These are phyloP conservation scores for Acorus gramineus DNA, from an alignment of 106 monocot genomes.

Conservation along the genomic window DNA sequence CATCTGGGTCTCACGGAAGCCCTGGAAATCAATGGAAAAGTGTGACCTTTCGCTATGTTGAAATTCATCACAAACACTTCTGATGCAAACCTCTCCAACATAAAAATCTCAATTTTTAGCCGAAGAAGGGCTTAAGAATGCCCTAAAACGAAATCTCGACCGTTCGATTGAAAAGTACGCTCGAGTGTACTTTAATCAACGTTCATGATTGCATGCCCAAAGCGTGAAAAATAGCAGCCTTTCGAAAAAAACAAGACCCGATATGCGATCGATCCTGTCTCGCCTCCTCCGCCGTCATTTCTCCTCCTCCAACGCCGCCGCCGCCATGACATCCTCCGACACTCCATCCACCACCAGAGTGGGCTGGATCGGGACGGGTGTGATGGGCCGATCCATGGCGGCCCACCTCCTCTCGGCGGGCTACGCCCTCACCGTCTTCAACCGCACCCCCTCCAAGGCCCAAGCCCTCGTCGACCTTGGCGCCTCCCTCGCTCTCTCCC, in stretches of 20 bases:
- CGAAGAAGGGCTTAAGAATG: too few species aligned
- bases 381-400: conserved; percentile 85
- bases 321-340: conserved; percentile 5
- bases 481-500: conserved; percentile 49
- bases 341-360: conserved; percentile 43
- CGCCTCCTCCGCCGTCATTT: not conserved
- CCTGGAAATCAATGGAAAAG: conserved; percentile 12
- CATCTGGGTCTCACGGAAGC: conserved; percentile 4
- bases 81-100: too few species aligned
- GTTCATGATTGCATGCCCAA: too few species aligned
- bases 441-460: conserved; percentile 71
- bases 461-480: conserved; percentile 50
- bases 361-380: conserved; percentile 81
- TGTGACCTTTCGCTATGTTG: conserved; percentile 9
- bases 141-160: too few species aligned
- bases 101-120: too few species aligned
- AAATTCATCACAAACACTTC: not conserved
- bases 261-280: not conserved
- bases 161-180: too few species aligned
- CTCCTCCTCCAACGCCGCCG: conserved; percentile 2
- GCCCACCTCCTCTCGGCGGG: conserved; percentile 66
- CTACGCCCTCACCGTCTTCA: conserved; percentile 77
- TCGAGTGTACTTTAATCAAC: too few species aligned
- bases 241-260: too few species aligned
- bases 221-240: too few species aligned